These are phyloP conservation scores for Populus davidiana DNA, from an alignment of 345 rosid species.

Conservation along the genomic window DNA sequence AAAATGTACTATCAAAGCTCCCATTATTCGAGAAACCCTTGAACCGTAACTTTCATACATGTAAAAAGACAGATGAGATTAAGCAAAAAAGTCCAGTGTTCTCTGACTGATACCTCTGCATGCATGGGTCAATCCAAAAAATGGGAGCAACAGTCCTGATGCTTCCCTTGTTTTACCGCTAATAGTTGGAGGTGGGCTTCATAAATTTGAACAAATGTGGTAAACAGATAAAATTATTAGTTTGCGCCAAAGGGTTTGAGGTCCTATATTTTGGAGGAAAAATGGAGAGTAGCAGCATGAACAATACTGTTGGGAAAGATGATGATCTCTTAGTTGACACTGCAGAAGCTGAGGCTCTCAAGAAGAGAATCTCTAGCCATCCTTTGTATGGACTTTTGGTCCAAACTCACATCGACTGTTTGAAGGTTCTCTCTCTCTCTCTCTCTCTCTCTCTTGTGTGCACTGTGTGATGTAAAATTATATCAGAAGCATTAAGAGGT, in stretches of 20 bases:
- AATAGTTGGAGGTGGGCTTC: neutral
- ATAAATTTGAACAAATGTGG: slow-evolving; percentile 4
- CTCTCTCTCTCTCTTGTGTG: neutral
- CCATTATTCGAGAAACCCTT: slow-evolving; percentile 35
- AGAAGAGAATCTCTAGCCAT: slow-evolving; percentile 49
- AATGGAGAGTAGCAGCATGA: neutral
- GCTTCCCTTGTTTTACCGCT: neutral
- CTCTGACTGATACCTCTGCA: slow-evolving; percentile 31
- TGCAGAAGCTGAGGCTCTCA: slow-evolving; percentile 29
- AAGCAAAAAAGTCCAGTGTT: slow-evolving; percentile 18
- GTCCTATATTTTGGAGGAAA: neutral
- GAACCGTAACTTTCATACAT: slow-evolving; percentile 41
- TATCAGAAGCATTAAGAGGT: neutral
- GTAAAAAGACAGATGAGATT: slow-evolving; percentile 28
- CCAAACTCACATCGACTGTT: slow-evolving; percentile 46
- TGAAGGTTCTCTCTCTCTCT: slow-evolving; percentile 39
- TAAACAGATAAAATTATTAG: neutral
- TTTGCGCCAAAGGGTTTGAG: neutral
- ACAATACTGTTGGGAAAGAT: neutral
- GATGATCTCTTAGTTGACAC: slow-evolving; percentile 1
- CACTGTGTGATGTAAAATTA: neutral
- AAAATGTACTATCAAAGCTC: slow-evolving; percentile 21
- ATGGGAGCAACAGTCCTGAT: slow-evolving; percentile 6
- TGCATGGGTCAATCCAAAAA: slow-evolving; percentile 40
- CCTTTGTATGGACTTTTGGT: slow-evolving; percentile 49